Conservation (phyloP, 2,329 filamentous ascomycete species). For the Penicillium sp. region DNA sequence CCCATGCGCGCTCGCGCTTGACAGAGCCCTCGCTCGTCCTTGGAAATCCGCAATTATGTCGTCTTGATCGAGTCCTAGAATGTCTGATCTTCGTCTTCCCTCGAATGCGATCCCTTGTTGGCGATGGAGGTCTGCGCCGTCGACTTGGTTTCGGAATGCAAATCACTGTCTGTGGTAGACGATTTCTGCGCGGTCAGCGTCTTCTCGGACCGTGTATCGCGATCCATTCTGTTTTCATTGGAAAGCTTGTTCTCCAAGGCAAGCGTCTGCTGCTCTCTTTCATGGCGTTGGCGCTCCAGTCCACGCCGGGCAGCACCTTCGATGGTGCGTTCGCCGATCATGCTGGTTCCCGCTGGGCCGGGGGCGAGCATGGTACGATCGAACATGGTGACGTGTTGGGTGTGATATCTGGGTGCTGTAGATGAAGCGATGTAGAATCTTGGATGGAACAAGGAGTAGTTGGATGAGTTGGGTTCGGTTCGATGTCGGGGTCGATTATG, state of each 20-base stretch:
- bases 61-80: too few relatives aligned
- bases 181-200: neutral
- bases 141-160: neutral
- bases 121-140: neutral
- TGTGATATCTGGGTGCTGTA: too few relatives aligned
- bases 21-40: too few relatives aligned
- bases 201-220: neutral
- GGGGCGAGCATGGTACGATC: slow-evolving; percentile 12
- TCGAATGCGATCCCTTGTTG: neutral
- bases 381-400: slow-evolving; percentile 2
- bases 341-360: slow-evolving; percentile 12
- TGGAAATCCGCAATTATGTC: too few relatives aligned
- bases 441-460: too few relatives aligned
- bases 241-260: neutral
- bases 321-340: slow-evolving; percentile 16
- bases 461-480: too few relatives aligned
- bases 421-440: too few relatives aligned
- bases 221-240: neutral
- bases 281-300: slow-evolving; percentile 4
- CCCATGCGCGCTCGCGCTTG: neutral
- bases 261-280: slow-evolving; percentile 2
- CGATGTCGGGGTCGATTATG: too few relatives aligned
- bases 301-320: slow-evolving; percentile 11
- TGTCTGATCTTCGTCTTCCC: too few relatives aligned
- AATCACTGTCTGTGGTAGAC: neutral